Base-by-base conservation (phyloP, 225 moss, liverwort and hornwort species). In the Polytrichum formosum region DNA sequence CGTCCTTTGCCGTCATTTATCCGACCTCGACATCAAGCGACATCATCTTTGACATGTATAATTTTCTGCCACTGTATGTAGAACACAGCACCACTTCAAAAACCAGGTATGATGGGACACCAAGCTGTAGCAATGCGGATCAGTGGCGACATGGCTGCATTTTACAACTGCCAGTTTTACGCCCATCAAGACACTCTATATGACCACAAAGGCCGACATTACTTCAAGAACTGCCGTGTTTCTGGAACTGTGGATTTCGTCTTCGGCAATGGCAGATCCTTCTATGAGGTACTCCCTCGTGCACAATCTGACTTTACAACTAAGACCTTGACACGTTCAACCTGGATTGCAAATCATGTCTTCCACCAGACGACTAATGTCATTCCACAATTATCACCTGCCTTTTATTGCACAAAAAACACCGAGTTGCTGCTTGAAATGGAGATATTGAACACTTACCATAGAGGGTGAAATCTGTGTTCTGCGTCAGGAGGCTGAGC, bases 91-190 rank as follows among this genome's bases (percentile, higher is more conserved):
- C 90, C 88, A 4, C 55, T 27, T 0, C 90, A 90, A 3, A 28
- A 16, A 64, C 88, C 80, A 7, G 91, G 91, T 18, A 78, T 68
- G 0, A 4, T 68, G 6, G 81, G 75, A 0, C 74, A 69, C 4
- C 93, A 93, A 75, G 91, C 91, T 0, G 93, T 93, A 56, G 93
- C 93, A 2, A 77, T 91, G 18, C 85, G 88, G 28, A 85, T 93
- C 2, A 91, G 91, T 55, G 93, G 76, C 26, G 93, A 93, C 8
- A 89, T 71, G 80, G 87, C 89, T 0, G 85, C 91, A 1, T 93
- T 91, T 1, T 93, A 75, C 74, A 70, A 73, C 10, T 93, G 89
- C 64, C 76, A 46, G 1, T 93, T 93, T 64, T 78, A 75, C 0
- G 91, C 55, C 20, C 78, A 81, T 54, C 93, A 93, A 70, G 93